Evolutionary conservation across 225 moss, liverwort and hornwort species (phyloP).

Genomic region (Antitrichia curtipendula): DNA sequence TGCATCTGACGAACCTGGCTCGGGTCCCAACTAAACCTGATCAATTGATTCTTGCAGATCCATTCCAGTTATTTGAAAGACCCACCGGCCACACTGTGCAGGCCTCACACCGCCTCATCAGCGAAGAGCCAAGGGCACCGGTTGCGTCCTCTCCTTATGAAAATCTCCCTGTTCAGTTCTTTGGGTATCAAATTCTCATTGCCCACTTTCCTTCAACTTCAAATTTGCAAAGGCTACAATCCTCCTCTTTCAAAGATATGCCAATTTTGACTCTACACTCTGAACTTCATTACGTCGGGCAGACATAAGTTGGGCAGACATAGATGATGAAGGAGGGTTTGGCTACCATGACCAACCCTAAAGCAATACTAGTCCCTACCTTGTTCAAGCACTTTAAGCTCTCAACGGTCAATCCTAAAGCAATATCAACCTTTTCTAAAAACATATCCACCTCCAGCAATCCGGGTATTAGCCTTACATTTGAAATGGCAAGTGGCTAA

Average conservation of each 20-base stretch:
- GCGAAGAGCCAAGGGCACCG: neutral
- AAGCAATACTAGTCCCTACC: fast-evolving
- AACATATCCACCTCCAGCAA: fast-evolving
- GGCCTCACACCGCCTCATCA: neutral
- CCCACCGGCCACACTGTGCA: neutral
- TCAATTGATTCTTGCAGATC: neutral
- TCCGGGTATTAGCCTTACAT: fast-evolving
- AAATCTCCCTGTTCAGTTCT: neutral
- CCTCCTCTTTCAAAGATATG: neutral
- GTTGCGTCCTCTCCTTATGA: neutral
- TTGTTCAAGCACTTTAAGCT: neutral
- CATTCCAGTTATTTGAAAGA: neutral
- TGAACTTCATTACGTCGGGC: fast-evolving
- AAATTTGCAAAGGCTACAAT: neutral
- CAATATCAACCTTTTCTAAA: fast-evolving
- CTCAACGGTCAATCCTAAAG: fast-evolving
- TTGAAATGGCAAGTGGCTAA: neutral
- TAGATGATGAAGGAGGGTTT: fast-evolving
- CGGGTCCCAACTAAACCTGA: neutral
- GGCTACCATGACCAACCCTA: fast-evolving
- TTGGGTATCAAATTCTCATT: too few species aligned
- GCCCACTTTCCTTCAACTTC: neutral
- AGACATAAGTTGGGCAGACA: too few species aligned
- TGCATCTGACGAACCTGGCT: neutral
- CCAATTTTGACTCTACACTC: neutral